phyloP scores from a whole-genome alignment of 805 yeast genomes.

The Pichia deserticola region DNA sequence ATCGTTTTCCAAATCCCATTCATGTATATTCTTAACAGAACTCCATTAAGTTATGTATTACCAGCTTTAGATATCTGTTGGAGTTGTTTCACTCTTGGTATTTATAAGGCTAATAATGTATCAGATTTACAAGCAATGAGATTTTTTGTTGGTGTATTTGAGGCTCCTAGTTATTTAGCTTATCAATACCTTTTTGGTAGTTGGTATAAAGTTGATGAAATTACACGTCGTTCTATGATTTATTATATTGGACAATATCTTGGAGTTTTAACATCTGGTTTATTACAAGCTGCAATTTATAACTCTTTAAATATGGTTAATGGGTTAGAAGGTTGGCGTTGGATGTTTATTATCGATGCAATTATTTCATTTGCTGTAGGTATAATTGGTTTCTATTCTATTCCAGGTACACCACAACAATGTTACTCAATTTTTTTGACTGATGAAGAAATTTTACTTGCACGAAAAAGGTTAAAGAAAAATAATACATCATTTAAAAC shows the following conservation, averaged over 20 bases:
- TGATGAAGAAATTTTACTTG: slow-evolving; percentile 49
- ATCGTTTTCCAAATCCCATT: slow-evolving; percentile 58
- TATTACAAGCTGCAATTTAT: slow-evolving; percentile 37
- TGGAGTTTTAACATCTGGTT: slow-evolving; percentile 51
- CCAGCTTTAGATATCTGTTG: slow-evolving; percentile 56
- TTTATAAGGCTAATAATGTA: slow-evolving; percentile 43
- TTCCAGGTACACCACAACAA: slow-evolving; percentile 62
- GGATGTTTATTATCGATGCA: slow-evolving; percentile 50
- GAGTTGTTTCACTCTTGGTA: slow-evolving; percentile 57
- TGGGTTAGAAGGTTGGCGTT: slow-evolving; percentile 42
- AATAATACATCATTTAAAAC: slow-evolving; percentile 23
- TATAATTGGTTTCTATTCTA: slow-evolving; percentile 22
- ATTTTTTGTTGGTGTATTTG: slow-evolving; percentile 62
- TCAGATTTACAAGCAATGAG: slow-evolving; percentile 52
- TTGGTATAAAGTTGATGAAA: slow-evolving; percentile 50
- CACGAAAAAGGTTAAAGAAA: slow-evolving; percentile 36
- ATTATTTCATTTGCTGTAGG: slow-evolving; percentile 24
- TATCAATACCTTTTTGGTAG: slow-evolving; percentile 53
- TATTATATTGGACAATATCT: slow-evolving; percentile 59
- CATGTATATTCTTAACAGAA: slow-evolving; percentile 47
- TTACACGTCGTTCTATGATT: slow-evolving; percentile 53
- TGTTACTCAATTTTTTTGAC: slow-evolving; percentile 46
- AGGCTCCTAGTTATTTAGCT: slow-evolving; percentile 58
- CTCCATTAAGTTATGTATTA: slow-evolving; percentile 46
- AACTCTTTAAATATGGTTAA: slow-evolving; percentile 23